Conservation (phyloP, 768 basidiomycete genomes). For the Steccherinum ochraceum region DNA sequence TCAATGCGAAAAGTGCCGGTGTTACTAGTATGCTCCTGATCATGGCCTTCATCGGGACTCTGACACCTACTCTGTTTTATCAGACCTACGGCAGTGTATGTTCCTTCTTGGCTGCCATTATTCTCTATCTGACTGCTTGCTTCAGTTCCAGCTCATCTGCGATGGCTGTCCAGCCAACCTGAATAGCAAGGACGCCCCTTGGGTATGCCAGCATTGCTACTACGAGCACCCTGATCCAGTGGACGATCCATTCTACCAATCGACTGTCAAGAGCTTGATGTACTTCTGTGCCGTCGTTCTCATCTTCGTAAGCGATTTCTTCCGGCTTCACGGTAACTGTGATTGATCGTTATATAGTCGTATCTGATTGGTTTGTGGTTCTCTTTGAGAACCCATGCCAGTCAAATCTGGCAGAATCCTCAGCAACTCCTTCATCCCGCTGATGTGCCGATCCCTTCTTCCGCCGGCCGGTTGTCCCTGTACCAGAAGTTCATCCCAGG, state of each 20-base stretch:
- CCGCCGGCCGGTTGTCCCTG: conserved; percentile 47
- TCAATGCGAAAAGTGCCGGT: conserved; percentile 98
- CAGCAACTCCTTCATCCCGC: conserved; percentile 69
- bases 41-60: conserved; percentile 97
- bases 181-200: conserved; percentile 39
- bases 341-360: conserved; percentile 47
- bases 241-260: conserved; percentile 93
- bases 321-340: neutral
- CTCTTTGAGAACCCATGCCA: conserved; percentile 94
- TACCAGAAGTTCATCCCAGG: conserved; percentile 54
- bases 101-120: conserved; percentile 1
- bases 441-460: conserved; percentile 43
- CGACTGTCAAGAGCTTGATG: conserved; percentile 92
- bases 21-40: conserved; percentile 99
- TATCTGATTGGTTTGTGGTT: conserved; percentile 98
- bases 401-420: conserved; percentile 99
- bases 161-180: conserved; percentile 58
- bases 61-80: conserved; percentile 95
- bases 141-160: conserved; percentile 83
- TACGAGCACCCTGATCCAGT: conserved; percentile 94
- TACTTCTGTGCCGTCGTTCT: conserved; percentile 92
- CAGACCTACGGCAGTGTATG: conserved; percentile 92
- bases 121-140: conserved; percentile 4
- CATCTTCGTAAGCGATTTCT: conserved; percentile 61
- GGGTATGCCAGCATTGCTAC: conserved; percentile 89